These are phyloP conservation scores for Ceratocystis harringtonii DNA, from an alignment of 2,329 filamentous ascomycete species.

Conservation along the genomic window DNA sequence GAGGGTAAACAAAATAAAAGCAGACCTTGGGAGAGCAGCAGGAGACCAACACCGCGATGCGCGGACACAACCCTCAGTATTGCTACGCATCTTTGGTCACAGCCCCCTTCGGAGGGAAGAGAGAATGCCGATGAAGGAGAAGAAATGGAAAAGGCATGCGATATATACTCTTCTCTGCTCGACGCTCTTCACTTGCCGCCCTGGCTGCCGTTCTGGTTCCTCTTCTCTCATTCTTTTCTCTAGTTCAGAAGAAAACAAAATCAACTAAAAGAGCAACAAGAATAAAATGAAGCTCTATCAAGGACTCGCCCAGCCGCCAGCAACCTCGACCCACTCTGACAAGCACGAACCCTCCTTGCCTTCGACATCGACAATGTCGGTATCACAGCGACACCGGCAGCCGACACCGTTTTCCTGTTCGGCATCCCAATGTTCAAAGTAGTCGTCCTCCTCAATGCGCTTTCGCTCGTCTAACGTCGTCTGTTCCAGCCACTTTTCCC, in stretches of 20 bases:
- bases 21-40: not conserved
- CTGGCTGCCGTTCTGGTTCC: not conserved
- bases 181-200: no score
- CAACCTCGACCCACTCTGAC: constrained; percentile 92
- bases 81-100: not conserved
- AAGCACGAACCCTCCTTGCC: constrained; percentile 93
- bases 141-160: not conserved
- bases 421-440: constrained; percentile 79
- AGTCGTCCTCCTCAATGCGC: constrained; percentile 82
- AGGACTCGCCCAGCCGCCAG: constrained; percentile 66
- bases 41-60: no score
- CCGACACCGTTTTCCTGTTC: constrained; percentile 93
- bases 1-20: not conserved
- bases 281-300: constrained; percentile 7
- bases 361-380: constrained; percentile 93
- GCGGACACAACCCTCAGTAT: not conserved
- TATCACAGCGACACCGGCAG: constrained; percentile 91
- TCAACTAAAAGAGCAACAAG: constrained; percentile 2
- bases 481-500: constrained; percentile 65
- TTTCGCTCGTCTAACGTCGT: constrained; percentile 71
- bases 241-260: constrained; percentile 13
- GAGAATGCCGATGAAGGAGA: not conserved
- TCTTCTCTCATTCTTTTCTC: constrained; percentile 3
- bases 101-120: no score
- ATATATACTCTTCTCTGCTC: not conserved